Conservation (phyloP, 331 rosid species). For the Prunus yedoensis region DNA sequence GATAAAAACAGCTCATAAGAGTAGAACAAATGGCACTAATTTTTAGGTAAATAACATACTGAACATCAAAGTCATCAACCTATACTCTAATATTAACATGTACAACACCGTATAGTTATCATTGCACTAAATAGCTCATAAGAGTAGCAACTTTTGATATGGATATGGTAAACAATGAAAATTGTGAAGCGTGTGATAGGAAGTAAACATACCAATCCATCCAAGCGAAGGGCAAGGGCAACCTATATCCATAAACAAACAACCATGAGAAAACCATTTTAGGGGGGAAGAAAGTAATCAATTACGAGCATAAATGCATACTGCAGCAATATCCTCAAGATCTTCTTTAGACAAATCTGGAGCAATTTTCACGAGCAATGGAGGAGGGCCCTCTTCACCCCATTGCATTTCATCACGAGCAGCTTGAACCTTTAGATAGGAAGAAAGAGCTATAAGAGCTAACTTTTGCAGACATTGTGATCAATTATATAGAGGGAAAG, state of each 20-base stretch:
- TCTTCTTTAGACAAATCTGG: conserved; percentile 97
- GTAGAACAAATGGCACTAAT: neutral
- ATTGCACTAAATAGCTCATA: neutral
- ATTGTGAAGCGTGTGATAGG: conserved; percentile 19
- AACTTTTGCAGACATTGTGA: neutral
- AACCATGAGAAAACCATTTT: conserved; percentile 32
- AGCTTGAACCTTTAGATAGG: conserved; percentile 71
- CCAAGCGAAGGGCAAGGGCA: conserved; percentile 84
- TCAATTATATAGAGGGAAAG: neutral
- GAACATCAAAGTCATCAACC: neutral
- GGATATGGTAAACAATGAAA: neutral
- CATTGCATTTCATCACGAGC: conserved; percentile 99
- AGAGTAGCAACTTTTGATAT: neutral
- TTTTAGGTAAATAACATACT: conserved; percentile 1
- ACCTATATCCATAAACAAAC: conserved; percentile 54
- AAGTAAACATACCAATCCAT: conserved; percentile 74
- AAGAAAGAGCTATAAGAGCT: conserved; percentile 23
- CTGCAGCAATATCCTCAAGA: conserved; percentile 99
- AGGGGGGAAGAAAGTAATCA: conserved; percentile 7
- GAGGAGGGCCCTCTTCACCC: conserved; percentile 99
- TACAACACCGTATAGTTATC: neutral
- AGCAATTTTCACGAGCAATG: conserved; percentile 96
- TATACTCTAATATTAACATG: neutral
- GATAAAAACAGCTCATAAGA: neutral
- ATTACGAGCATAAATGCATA: conserved; percentile 37